Evolutionary conservation across 2,329 filamentous ascomycete species (phyloP), one percentile per base, ranked within the genome.

Genomic region (Plenodomus biglobosus): DNA sequence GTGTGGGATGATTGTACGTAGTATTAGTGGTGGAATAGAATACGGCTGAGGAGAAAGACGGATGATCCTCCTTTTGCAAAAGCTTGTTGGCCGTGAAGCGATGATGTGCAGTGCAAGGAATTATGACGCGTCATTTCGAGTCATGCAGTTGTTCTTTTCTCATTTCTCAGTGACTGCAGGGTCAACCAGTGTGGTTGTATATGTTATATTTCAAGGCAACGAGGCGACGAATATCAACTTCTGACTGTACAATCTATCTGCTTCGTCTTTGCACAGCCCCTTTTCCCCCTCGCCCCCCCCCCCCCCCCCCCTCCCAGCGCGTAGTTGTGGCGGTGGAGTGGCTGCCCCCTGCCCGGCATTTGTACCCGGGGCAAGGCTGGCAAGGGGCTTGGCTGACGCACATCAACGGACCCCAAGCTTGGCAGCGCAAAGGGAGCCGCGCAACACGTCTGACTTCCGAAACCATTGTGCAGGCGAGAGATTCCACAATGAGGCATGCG

Each of bases 1-100:
- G 40, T 24, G 22, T 42, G 18, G 42, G 42, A 44, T 21, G 30
- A 15, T 22, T 32, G 34, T 37, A 34, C 38, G 34, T 44, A 20
- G 34, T 38, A n/a, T n/a, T n/a, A n/a, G 34, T 36, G 24, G 42
- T 24, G 13, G 5, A 15, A 11, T 32, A 32, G 27, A 15, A 15
- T 32, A 11, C 8, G 27, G 27, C 13, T 15, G 27, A 8, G 27
- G 8, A 8, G 8, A 15, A 32, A 11, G 27, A 32, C 15, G 27
- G 27, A 32, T 5, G 22, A 10, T 24, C 22, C 22, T 24, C 22
- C 22, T 24, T 24, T 5, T 24, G 22, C 22, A 32, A 11, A 7
- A 32, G 27, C 3, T 32, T 32, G 27, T 32, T 32, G n/a, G n/a
- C n/a, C n/a, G n/a, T 15, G 8, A 3, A 11, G 15, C 15, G 7